Conservation (phyloP, 2,329 filamentous ascomycete species). For the Colletotrichum gigasporum region DNA sequence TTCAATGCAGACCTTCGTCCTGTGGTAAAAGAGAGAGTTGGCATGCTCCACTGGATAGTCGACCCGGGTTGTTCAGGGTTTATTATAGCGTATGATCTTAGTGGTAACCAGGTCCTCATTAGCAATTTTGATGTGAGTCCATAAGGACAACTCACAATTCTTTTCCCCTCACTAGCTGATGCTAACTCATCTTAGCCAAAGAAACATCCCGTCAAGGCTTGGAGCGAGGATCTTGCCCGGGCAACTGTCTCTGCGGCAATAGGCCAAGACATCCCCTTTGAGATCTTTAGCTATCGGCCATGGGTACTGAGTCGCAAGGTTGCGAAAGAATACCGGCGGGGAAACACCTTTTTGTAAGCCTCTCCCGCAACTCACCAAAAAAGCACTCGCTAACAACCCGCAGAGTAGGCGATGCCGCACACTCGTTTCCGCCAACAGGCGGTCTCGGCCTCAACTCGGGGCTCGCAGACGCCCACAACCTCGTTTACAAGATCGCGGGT, state of each 20-base stretch:
- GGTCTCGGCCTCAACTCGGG: slow-evolving; percentile 44
- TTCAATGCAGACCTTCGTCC: slow-evolving; percentile 51
- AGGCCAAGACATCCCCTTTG: slow-evolving; percentile 43
- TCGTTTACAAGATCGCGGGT: slow-evolving; percentile 47
- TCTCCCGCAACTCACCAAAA: background rate
- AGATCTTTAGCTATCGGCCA: slow-evolving; percentile 50
- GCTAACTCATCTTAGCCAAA: slow-evolving; percentile 35
- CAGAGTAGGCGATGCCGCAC: slow-evolving; percentile 43
- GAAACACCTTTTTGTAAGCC: slow-evolving; percentile 48
- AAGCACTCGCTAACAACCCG: background rate
- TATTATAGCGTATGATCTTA: slow-evolving; percentile 53
- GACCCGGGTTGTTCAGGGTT: slow-evolving; percentile 53
- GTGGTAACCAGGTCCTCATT: slow-evolving; percentile 51
- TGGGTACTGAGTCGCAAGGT: slow-evolving; percentile 53
- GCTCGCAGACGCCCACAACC: slow-evolving; percentile 42
- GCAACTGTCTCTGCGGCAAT: slow-evolving; percentile 43
- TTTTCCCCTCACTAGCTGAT: background rate
- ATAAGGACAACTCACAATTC: background rate
- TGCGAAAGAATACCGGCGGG: slow-evolving; percentile 45
- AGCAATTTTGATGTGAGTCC: slow-evolving; percentile 52
- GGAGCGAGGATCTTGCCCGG: slow-evolving; percentile 45
- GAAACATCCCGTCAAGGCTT: slow-evolving; percentile 44
- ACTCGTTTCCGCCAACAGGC: slow-evolving; percentile 44
- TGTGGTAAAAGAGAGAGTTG: slow-evolving; percentile 46
- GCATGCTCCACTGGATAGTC: slow-evolving; percentile 56